Conservation (phyloP, 371 early-diverging fungal genomes). For the Lichtheimia corymbifera region DNA sequence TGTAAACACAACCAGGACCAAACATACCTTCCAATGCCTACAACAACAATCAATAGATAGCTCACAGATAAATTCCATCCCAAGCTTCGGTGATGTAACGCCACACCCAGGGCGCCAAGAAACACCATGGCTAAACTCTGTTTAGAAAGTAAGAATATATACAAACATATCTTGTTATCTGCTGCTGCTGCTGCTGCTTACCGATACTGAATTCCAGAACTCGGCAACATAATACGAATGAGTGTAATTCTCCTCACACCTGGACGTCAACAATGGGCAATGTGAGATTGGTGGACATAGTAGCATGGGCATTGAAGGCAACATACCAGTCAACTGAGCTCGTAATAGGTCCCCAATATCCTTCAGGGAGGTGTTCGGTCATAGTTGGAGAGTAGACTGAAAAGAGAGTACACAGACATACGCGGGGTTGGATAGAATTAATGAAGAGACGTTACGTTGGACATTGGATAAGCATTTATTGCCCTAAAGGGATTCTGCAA, state of each 20-base stretch:
- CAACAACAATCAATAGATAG: conserved; percentile 44
- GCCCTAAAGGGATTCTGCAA: conserved; percentile 19
- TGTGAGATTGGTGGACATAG: too few relatives aligned
- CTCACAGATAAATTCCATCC: conserved; percentile 36
- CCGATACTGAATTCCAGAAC: conserved; percentile 46
- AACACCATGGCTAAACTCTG: conserved; percentile 47
- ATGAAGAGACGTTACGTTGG: neutral
- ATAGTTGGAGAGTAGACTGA: neutral
- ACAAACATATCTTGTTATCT: too few relatives aligned
- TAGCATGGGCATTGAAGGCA: too few relatives aligned
- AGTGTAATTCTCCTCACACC: conserved; percentile 40
- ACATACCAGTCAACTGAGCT: conserved; percentile 48
- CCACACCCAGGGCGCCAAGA: conserved; percentile 33
- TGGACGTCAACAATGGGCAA: neutral
- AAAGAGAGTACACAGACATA: neutral
- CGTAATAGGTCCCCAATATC: conserved; percentile 42
- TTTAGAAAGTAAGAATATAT: neutral
- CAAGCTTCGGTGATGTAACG: conserved; percentile 32
- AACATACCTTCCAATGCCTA: conserved; percentile 45
- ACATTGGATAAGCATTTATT: conserved; percentile 7
- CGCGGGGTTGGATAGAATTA: neutral
- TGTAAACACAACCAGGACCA: neutral
- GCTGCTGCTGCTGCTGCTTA: conserved; percentile 10
- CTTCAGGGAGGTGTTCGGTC: conserved; percentile 4
- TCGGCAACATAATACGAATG: conserved; percentile 38